Evolutionary conservation across 2,329 filamentous ascomycete genomes (phyloP).

Genomic region (Paraphoma chrysanthemicola): DNA sequence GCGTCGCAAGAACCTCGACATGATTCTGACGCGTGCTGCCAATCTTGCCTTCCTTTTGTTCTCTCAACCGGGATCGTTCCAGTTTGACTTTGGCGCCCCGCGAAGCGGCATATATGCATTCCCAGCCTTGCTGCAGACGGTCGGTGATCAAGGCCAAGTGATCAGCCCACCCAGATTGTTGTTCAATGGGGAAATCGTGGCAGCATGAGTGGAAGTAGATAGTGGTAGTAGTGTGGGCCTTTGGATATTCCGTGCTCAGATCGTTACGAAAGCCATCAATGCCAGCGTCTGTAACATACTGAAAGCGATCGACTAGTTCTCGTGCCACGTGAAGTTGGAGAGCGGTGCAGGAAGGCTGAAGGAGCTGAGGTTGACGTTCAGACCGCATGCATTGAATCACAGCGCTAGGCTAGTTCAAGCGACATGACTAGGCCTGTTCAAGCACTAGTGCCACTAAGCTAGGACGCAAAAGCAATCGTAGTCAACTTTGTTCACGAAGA

Average conservation of each 20-base stretch:
- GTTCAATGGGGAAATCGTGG: slow-evolving; percentile 21
- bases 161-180: slow-evolving; percentile 20
- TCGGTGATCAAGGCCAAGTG: slow-evolving; percentile 30
- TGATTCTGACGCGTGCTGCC: slow-evolving; percentile 37
- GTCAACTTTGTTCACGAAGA: too few species aligned
- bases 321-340: not conserved
- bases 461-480: too few species aligned
- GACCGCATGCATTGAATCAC: too few species aligned
- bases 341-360: slow-evolving; percentile 6
- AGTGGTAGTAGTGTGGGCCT: not conserved
- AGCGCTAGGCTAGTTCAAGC: too few species aligned
- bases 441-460: too few species aligned
- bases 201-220: not conserved
- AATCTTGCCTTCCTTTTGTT: slow-evolving; percentile 38
- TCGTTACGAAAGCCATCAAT: too few species aligned
- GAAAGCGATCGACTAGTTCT: too few species aligned
- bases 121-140: slow-evolving; percentile 36
- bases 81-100: slow-evolving; percentile 30
- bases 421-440: too few species aligned
- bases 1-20: slow-evolving; percentile 35
- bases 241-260: too few species aligned
- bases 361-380: slow-evolving; percentile 7
- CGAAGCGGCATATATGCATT: slow-evolving; percentile 25
- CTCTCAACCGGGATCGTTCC: slow-evolving; percentile 37
- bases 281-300: too few species aligned